Conservation (phyloP, 2,329 filamentous ascomycete genomes). For the Reticulascus tulasneorum region DNA sequence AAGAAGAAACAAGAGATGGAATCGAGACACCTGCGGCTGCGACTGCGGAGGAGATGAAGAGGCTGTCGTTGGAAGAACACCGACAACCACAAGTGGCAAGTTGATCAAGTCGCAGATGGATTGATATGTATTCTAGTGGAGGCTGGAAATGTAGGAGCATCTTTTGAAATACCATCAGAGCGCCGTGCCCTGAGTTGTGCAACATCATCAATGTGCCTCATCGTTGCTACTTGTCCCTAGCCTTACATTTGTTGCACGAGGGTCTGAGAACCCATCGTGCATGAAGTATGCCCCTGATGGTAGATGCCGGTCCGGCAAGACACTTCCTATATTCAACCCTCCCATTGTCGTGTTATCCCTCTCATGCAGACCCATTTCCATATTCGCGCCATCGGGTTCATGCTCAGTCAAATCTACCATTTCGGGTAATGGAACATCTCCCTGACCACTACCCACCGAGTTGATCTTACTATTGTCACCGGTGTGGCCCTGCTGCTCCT, state of each 20-base stretch:
- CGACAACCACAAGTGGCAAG: slow-evolving; percentile 15
- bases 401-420: too few relatives aligned
- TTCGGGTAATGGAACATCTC: too few relatives aligned
- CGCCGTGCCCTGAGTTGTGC: slow-evolving; percentile 3
- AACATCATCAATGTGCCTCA: slow-evolving; percentile 4
- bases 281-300: slow-evolving; percentile 3
- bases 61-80: slow-evolving; percentile 32
- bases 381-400: too few relatives aligned
- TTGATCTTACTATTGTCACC: too few relatives aligned
- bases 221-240: slow-evolving; percentile 2
- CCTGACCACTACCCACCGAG: too few relatives aligned
- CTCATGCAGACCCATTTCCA: too few relatives aligned
- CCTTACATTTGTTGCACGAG: slow-evolving; percentile 2
- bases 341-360: too few relatives aligned
- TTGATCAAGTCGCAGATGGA: slow-evolving; percentile 4
- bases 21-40: slow-evolving; percentile 17
- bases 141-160: slow-evolving; percentile 1
- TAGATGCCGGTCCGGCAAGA: too few relatives aligned
- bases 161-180: slow-evolving; percentile 5
- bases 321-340: too few relatives aligned
- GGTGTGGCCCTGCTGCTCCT: too few relatives aligned
- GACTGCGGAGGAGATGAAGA: slow-evolving; percentile 30
- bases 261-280: slow-evolving; percentile 10
- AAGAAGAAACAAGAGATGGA: slow-evolving; percentile 22
- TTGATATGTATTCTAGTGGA: neutral